A percentile compares a stretch with the other conserved stretches of the same genome.
phyloP scores from a whole-genome alignment of 495 filamentous ascomycete genomes.

The Cercophora samala region DNA sequence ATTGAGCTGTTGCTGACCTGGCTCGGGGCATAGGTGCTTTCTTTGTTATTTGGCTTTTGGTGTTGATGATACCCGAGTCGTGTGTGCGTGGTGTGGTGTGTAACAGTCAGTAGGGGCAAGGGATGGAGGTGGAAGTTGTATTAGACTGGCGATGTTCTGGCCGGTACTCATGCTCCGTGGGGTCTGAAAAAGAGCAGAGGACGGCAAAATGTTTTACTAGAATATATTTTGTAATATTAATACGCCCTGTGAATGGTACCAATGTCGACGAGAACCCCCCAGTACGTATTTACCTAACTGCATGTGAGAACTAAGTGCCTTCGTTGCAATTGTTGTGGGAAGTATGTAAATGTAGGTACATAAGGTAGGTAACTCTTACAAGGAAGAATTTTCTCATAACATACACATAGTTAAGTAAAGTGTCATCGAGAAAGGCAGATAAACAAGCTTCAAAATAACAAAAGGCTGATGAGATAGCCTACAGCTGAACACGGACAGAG shows the following conservation, averaged over 20 bases:
- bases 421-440: too few species aligned
- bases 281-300: too few species aligned
- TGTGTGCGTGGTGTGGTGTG: neutral
- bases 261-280: neutral
- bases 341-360: too few species aligned
- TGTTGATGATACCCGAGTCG: slow-evolving; percentile 6
- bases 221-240: neutral
- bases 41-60: neutral
- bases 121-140: neutral
- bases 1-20: neutral
- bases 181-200: neutral
- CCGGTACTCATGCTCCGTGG: neutral
- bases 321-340: too few species aligned
- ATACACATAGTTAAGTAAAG: too few species aligned
- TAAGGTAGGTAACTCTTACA: too few species aligned
- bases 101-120: neutral
- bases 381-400: too few species aligned
- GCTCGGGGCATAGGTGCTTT: neutral
- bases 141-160: neutral
- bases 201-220: neutral
- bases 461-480: too few species aligned
- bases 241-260: neutral
- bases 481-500: too few species aligned
- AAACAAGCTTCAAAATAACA: too few species aligned
- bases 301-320: too few species aligned